Evolutionary conservation across 2,329 filamentous ascomycete species (phyloP), one percentile per base, ranked within the genome.

Genomic region (Fusarium sp.): DNA sequence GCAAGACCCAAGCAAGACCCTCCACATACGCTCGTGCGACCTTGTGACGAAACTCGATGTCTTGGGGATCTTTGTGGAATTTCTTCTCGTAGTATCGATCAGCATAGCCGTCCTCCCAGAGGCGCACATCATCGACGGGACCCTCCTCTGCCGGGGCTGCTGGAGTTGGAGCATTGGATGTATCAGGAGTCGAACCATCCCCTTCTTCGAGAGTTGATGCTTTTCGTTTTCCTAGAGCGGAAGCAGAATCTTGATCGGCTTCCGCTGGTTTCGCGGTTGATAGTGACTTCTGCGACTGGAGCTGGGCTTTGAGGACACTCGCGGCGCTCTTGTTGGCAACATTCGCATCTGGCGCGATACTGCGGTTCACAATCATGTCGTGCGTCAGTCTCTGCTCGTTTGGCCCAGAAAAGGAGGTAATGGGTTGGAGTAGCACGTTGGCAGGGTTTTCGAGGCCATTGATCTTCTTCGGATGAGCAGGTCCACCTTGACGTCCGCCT

Each of bases 51-150:
- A 98, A 98, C 58, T 91, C 93, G 54, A 93, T 86, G 81, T 99
- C 93, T 60, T 92, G 89, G 5, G 94, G 91, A 66, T 93, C 91
- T 52, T 94, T 94, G 56, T 94, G 88, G 79, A 99, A 99, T 81
- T 99, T 99, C 81, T 97, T 94, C 81, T 97, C 93, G 80, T 99
- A 99, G 82, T 99, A 99, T 52, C 96, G 90, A 83, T 98, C 96
- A 57, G 93, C 92, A 81, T 99, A 99, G 12, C 96, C 96, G 59
- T 95, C 92, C 80, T 99, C 96, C 96, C 96, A 99, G 18, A 99
- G 86, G 67, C 92, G 90, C 59, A 99, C 93, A 23, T 92, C 94
- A 79, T 99, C 96, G 68, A 91, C 87, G 5, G 93, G 90, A 23
- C 89, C 88, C 44, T 93, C 91, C 8, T 92, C 91, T 5, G 80